Conservation (phyloP, 1,139 yeast genomes). For the Geotrichum phurueaensis region DNA sequence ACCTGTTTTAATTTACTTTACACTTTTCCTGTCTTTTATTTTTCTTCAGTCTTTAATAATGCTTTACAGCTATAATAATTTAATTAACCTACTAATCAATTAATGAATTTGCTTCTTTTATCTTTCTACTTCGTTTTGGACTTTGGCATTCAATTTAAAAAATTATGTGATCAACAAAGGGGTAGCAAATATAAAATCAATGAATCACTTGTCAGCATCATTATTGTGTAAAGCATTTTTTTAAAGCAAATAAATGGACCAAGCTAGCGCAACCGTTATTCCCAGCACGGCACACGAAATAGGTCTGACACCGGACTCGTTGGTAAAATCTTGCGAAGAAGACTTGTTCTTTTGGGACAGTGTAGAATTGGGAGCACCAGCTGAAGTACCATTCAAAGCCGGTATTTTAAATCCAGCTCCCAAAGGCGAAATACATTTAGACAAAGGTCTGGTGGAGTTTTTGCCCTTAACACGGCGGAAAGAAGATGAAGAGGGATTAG, state of each 20-base stretch:
- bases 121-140: background rate
- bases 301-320: slow-evolving; percentile 7
- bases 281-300: slow-evolving; percentile 13
- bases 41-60: background rate
- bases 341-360: background rate
- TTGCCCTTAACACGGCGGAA: background rate
- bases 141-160: background rate
- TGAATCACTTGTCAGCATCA: background rate
- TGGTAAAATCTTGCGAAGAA: background rate
- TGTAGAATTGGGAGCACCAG: slow-evolving; percentile 1
- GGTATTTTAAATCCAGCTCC: background rate
- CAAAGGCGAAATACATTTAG: background rate
- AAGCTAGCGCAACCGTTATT: slow-evolving; percentile 11
- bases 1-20: background rate
- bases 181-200: background rate
- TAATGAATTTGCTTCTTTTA: background rate
- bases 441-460: background rate
- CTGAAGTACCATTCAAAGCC: slow-evolving; percentile 7
- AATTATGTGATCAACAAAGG: background rate
- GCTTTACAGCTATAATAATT: background rate
- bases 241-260: slow-evolving; percentile 10
- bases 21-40: background rate
- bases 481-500: background rate
- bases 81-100: background rate
- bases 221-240: slow-evolving; percentile 2